Conservation (phyloP, 768 basidiomycete genomes). For the Pisolithus orientalis region DNA sequence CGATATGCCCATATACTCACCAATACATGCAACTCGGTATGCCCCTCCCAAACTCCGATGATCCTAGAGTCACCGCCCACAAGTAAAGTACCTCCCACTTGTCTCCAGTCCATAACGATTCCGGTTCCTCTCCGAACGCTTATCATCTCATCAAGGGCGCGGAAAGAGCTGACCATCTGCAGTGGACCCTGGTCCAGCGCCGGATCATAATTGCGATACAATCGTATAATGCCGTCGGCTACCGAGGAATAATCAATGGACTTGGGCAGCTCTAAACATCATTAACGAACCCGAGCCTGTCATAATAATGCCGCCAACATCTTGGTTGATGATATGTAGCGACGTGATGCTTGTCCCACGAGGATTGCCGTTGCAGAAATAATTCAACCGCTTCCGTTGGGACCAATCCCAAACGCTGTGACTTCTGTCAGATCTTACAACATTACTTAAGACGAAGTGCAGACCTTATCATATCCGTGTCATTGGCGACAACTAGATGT, state of each 20-base stretch:
- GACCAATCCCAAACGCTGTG: slow-evolving; percentile 94
- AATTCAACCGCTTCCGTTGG: slow-evolving; percentile 64
- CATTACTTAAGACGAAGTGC: slow-evolving; percentile 10
- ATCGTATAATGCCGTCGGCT: slow-evolving; percentile 90
- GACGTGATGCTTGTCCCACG: slow-evolving; percentile 80
- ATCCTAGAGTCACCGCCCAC: slow-evolving; percentile 87
- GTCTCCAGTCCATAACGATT: slow-evolving; percentile 90
- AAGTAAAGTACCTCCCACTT: slow-evolving; percentile 76
- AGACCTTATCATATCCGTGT: slow-evolving; percentile 80
- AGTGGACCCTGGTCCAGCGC: slow-evolving; percentile 63
- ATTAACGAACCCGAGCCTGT: slow-evolving; percentile 69
- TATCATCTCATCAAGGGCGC: slow-evolving; percentile 75
- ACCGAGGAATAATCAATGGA: slow-evolving; percentile 2
- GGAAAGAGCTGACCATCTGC: slow-evolving; percentile 92
- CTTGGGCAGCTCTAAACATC: neutral
- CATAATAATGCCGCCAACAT: slow-evolving; percentile 84
- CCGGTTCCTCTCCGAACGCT: slow-evolving; percentile 75
- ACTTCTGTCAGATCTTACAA: neutral
- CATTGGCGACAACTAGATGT: slow-evolving; percentile 81
- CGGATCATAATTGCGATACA: slow-evolving; percentile 90
- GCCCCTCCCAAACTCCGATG: slow-evolving; percentile 93
- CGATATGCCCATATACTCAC: slow-evolving; percentile 34
- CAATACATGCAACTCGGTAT: slow-evolving; percentile 72
- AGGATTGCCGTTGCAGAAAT: slow-evolving; percentile 87
- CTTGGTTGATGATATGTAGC: slow-evolving; percentile 91